Percentiles rank a stretch among this genome's conserved stretches.
Evolutionary conservation across 2,329 filamentous ascomycete species (phyloP).

Genomic region (Trichoderma atroviride): DNA sequence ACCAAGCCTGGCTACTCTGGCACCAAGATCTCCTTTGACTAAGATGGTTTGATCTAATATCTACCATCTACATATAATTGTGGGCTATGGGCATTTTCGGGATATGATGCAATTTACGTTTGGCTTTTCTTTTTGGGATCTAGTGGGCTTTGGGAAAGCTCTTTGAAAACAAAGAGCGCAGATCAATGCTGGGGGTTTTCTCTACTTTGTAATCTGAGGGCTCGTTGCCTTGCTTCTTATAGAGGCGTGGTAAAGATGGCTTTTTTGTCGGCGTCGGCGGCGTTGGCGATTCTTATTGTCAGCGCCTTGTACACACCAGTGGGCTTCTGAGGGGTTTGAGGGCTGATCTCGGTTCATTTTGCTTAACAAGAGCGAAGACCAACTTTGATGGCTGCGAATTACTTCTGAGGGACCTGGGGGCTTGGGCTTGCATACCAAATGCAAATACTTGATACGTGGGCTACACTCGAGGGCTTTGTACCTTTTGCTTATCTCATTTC

Average conservation of each 20-base stretch:
- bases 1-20: slow-evolving; percentile 55
- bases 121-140: slow-evolving; percentile 41
- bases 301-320: slow-evolving; percentile 36
- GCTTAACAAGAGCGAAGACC: slow-evolving; percentile 38
- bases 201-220: slow-evolving; percentile 42
- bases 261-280: slow-evolving; percentile 42
- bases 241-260: slow-evolving; percentile 31
- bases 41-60: slow-evolving; percentile 41
- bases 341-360: slow-evolving; percentile 39
- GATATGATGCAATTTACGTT: slow-evolving; percentile 54
- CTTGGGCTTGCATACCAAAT: slow-evolving; percentile 38
- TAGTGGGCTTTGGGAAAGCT: slow-evolving; percentile 58
- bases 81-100: slow-evolving; percentile 52
- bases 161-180: slow-evolving; percentile 46
- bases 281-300: slow-evolving; percentile 33
- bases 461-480: slow-evolving; percentile 16
- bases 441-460: slow-evolving; percentile 31
- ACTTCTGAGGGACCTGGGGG: slow-evolving; percentile 45
- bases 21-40: slow-evolving; percentile 74
- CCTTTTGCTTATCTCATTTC: slow-evolving; percentile 19
- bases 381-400: slow-evolving; percentile 41
- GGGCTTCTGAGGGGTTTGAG: slow-evolving; percentile 48
- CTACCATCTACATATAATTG: slow-evolving; percentile 41
- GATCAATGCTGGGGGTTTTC: slow-evolving; percentile 61
- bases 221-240: slow-evolving; percentile 39